Percentiles rank a stretch among this genome's conserved stretches.
Conservation (phyloP, 2,329 filamentous ascomycete genomes). For the Stemphylium vesicarium region DNA sequence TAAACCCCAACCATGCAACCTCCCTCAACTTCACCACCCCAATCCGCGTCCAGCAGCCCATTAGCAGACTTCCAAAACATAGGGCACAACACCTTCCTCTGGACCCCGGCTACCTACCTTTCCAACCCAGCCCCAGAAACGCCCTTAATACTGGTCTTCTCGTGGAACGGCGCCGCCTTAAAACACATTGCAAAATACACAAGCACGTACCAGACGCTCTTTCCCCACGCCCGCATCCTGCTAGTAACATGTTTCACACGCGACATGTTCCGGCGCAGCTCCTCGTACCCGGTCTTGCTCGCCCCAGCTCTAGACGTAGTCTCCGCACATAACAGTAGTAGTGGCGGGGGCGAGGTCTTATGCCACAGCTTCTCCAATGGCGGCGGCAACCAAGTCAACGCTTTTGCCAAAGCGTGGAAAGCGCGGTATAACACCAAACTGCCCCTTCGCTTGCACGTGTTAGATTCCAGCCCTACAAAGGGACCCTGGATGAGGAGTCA, state of each 20-base stretch:
- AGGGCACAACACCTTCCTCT: constrained; percentile 44
- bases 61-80: constrained; percentile 41
- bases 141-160: constrained; percentile 41
- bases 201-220: constrained; percentile 36
- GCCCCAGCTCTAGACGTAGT: constrained; percentile 38
- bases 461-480: constrained; percentile 46
- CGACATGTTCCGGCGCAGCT: constrained; percentile 39
- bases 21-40: constrained; percentile 5
- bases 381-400: constrained; percentile 42
- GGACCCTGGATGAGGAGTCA: constrained; percentile 41
- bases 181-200: constrained; percentile 50
- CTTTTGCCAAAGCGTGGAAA: constrained; percentile 44
- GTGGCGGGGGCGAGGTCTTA: constrained; percentile 33
- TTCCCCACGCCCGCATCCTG: constrained; percentile 40
- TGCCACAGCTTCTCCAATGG: constrained; percentile 48
- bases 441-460: constrained; percentile 39
- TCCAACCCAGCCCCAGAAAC: constrained; percentile 12
- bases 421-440: constrained; percentile 22
- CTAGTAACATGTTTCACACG: constrained; percentile 37
- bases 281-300: constrained; percentile 24
- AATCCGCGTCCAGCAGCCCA: constrained; percentile 18
- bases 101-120: constrained; percentile 28
- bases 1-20: constrained; percentile 15
- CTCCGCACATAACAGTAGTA: constrained; percentile 22
- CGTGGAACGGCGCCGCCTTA: constrained; percentile 45